phyloP scores from a whole-genome alignment of 75 land plant species.

The Adiantum capillusveneris region DNA sequence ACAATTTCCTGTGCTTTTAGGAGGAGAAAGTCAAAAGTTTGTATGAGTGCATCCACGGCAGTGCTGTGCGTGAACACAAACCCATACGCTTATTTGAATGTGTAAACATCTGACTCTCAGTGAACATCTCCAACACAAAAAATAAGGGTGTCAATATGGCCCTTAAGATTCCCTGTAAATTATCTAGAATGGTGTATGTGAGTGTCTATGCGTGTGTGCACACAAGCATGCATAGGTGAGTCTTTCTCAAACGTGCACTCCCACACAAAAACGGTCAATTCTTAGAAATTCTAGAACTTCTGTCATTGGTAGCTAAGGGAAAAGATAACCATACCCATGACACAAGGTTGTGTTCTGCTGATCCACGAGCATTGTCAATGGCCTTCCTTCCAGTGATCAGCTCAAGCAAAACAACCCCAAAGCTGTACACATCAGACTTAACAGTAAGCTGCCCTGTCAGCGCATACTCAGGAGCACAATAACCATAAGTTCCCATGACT shows the following conservation, averaged over 20 bases:
- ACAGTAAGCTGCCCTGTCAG: conserved; percentile 73
- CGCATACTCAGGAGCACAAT: conserved; percentile 81
- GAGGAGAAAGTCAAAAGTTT: too few relatives aligned
- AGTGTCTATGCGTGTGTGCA: background rate
- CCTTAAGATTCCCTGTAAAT: too few relatives aligned
- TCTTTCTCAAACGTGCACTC: too few relatives aligned
- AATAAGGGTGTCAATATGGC: too few relatives aligned
- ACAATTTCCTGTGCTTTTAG: too few relatives aligned
- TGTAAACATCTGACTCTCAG: too few relatives aligned
- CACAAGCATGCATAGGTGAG: background rate
- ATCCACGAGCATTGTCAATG: conserved; percentile 50
- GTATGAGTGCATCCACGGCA: too few relatives aligned
- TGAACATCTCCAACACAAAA: too few relatives aligned
- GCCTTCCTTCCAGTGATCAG: conserved; percentile 66
- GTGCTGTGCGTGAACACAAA: too few relatives aligned
- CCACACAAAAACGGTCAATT: too few relatives aligned
- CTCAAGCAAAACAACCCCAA: conserved; percentile 71
- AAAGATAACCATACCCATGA: conserved; percentile 28
- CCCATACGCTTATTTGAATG: too few relatives aligned
- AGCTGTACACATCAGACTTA: conserved; percentile 76
- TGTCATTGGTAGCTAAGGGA: background rate
- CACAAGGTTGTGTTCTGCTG: conserved; percentile 63
- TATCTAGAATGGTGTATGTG: background rate
- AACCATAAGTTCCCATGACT: conserved; percentile 72
- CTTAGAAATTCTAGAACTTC: too few relatives aligned